Evolutionary conservation across 2,329 filamentous ascomycete species (phyloP).

Genomic region (Colletotrichum sp.): DNA sequence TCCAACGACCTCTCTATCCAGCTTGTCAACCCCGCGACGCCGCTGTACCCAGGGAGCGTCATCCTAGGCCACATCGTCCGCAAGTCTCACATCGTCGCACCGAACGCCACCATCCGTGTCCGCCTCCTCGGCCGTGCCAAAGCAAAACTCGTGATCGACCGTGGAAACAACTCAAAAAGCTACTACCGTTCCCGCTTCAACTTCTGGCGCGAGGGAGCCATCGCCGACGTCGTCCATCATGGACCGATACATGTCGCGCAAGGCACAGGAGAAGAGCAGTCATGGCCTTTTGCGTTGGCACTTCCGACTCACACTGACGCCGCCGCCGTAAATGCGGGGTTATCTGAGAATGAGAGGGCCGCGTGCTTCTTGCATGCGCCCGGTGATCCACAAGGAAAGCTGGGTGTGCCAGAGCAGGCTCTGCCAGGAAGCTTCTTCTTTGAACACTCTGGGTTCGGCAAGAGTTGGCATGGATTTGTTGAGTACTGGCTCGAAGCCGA

Average conservation of each 20-base stretch:
- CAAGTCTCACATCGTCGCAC: slow-evolving; percentile 22
- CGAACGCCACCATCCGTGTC: slow-evolving; percentile 25
- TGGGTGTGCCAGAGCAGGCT: slow-evolving; percentile 1
- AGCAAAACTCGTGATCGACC: slow-evolving; percentile 25
- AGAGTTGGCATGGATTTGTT: slow-evolving; percentile 30
- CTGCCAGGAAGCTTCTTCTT: slow-evolving; percentile 24
- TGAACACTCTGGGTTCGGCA: neutral
- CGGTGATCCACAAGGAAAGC: neutral
- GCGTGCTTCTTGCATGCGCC: slow-evolving; percentile 22
- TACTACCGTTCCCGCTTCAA: slow-evolving; percentile 29
- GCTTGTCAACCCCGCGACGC: neutral
- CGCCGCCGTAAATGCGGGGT: neutral
- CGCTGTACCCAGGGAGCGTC: slow-evolving; percentile 27
- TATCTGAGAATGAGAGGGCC: neutral
- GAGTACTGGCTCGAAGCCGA: slow-evolving; percentile 40
- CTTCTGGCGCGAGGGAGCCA: slow-evolving; percentile 24
- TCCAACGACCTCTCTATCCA: neutral
- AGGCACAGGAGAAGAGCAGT: neutral
- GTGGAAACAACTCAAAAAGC: slow-evolving; percentile 4
- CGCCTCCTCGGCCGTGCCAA: slow-evolving; percentile 30
- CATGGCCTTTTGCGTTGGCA: slow-evolving; percentile 33
- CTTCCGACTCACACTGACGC: slow-evolving; percentile 26
- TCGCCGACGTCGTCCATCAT: slow-evolving; percentile 20
- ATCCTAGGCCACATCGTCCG: slow-evolving; percentile 30
- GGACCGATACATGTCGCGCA: slow-evolving; percentile 28